These are phyloP conservation scores for Arabidopsis lyrata DNA, from an alignment of 441 rosid genomes.

Conservation along the genomic window DNA sequence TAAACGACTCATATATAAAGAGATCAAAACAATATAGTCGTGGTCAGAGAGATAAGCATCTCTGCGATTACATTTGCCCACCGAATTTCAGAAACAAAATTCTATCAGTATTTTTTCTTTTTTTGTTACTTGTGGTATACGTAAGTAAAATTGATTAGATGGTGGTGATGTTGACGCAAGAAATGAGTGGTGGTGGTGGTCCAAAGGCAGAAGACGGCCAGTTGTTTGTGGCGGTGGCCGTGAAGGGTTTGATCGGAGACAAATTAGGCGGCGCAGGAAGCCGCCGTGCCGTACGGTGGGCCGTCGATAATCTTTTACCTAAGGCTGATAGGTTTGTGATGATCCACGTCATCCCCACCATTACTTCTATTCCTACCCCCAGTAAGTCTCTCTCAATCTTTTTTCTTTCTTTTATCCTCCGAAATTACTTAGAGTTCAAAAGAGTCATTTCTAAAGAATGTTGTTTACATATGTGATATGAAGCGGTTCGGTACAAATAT, in stretches of 20 bases:
- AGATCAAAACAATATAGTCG: conserved; percentile 9
- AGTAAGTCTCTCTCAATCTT: conserved; percentile 43
- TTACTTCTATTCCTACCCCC: conserved; percentile 77
- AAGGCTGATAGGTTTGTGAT: conserved; percentile 62
- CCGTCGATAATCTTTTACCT: conserved; percentile 60
- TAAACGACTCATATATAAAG: not conserved
- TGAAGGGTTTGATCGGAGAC: conserved; percentile 57
- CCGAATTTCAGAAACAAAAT: not conserved
- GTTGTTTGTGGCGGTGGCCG: conserved; percentile 71
- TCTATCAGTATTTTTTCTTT: not conserved
- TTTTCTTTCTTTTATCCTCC: no score
- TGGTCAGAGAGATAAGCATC: conserved; percentile 25
- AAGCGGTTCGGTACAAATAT: no score
- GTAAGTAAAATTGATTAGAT: conserved; percentile 30
- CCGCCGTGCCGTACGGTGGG: conserved; percentile 88
- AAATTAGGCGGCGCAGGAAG: conserved; percentile 68
- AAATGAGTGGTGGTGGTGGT: conserved; percentile 37
- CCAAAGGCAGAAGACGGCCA: conserved; percentile 36
- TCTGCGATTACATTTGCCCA: conserved; percentile 11
- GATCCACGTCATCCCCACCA: conserved; percentile 74
- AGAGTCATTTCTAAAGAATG: no score
- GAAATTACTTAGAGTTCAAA: no score
- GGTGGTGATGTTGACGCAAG: conserved; percentile 39
- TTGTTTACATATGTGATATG: no score
- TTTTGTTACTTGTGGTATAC: conserved; percentile 12